These are phyloP conservation scores for Daldinia sp. DNA, from an alignment of 2,329 filamentous ascomycete genomes.

Conservation along the genomic window DNA sequence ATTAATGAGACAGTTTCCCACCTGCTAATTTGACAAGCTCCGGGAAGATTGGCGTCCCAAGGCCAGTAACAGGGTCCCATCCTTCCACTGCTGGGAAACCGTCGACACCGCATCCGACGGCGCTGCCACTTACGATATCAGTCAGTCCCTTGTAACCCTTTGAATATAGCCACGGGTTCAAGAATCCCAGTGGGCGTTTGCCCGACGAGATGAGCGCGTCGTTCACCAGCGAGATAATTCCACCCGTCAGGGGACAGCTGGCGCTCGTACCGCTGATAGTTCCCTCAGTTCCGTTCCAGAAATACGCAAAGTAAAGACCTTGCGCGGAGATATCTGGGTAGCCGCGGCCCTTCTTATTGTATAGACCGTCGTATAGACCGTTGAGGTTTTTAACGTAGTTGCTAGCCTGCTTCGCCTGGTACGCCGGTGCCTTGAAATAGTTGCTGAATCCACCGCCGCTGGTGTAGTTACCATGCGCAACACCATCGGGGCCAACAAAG, in stretches of 20 bases:
- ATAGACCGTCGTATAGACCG: slow-evolving; percentile 58
- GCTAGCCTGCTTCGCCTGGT: slow-evolving; percentile 55
- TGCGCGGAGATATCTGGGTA: slow-evolving; percentile 59
- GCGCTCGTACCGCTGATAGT: slow-evolving; percentile 65
- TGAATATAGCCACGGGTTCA: slow-evolving; percentile 60
- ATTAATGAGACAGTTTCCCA: slow-evolving; percentile 39
- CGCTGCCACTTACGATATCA: slow-evolving; percentile 56
- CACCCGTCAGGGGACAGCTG: slow-evolving; percentile 67
- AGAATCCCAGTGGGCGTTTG: slow-evolving; percentile 57
- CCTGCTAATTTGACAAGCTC: slow-evolving; percentile 47
- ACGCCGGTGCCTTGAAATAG: slow-evolving; percentile 58
- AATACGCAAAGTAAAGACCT: slow-evolving; percentile 50
- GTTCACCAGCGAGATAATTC: slow-evolving; percentile 71
- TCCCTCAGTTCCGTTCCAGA: slow-evolving; percentile 53
- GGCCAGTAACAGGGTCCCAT: slow-evolving; percentile 55
- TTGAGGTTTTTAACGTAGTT: slow-evolving; percentile 57
- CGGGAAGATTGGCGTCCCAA: slow-evolving; percentile 52
- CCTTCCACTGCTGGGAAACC: slow-evolving; percentile 49
- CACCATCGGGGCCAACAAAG: slow-evolving; percentile 45
- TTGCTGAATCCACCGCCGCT: slow-evolving; percentile 61
- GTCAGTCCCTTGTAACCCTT: slow-evolving; percentile 53
- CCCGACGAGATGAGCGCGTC: slow-evolving; percentile 67
- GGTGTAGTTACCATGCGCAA: slow-evolving; percentile 40
- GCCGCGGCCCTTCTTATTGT: slow-evolving; percentile 59
- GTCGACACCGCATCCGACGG: slow-evolving; percentile 54